These are phyloP conservation scores for Penicillium sclerotigenum DNA, from an alignment of 2,329 filamentous ascomycete species.

Conservation along the genomic window DNA sequence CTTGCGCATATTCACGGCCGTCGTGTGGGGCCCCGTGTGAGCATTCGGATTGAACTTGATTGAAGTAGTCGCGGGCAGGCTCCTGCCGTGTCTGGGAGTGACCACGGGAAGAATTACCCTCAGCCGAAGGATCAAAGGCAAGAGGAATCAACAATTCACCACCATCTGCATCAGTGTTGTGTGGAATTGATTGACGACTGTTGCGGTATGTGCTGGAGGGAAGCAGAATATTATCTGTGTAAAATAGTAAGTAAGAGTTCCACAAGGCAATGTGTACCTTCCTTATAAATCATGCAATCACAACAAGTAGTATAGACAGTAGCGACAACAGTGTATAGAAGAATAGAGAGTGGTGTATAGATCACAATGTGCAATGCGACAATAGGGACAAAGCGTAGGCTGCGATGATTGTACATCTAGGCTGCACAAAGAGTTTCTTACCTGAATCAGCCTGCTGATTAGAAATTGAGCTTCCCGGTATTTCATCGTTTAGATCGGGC, in stretches of 20 bases:
- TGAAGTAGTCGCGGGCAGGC: conserved; percentile 58
- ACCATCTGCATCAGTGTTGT: conserved; percentile 54
- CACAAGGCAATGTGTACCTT: neutral
- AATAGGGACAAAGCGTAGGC: neutral
- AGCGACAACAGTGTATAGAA: neutral
- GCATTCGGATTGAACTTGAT: conserved; percentile 24
- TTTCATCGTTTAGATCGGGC: conserved; percentile 20
- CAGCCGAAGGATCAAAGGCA: conserved; percentile 65
- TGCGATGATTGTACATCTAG: neutral
- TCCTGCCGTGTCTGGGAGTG: conserved; percentile 44
- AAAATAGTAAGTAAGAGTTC: neutral
- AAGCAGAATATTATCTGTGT: conserved; percentile 61
- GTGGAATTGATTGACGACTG: conserved; percentile 68
- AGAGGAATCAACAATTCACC: conserved; percentile 74
- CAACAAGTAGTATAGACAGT: neutral
- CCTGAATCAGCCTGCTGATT: conserved; percentile 32
- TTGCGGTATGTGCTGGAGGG: conserved; percentile 75
- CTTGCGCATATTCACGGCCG: conserved; percentile 16
- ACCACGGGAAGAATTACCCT: conserved; percentile 49
- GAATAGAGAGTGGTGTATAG: neutral
- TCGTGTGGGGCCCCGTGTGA: conserved; percentile 27
- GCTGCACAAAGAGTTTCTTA: conserved; percentile 15
- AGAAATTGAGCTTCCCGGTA: conserved; percentile 24
- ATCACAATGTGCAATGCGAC: neutral
- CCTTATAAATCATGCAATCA: neutral